These are phyloP conservation scores for Phytophthora litchii DNA, from an alignment of 352 stramenopile species.

Conservation along the genomic window DNA sequence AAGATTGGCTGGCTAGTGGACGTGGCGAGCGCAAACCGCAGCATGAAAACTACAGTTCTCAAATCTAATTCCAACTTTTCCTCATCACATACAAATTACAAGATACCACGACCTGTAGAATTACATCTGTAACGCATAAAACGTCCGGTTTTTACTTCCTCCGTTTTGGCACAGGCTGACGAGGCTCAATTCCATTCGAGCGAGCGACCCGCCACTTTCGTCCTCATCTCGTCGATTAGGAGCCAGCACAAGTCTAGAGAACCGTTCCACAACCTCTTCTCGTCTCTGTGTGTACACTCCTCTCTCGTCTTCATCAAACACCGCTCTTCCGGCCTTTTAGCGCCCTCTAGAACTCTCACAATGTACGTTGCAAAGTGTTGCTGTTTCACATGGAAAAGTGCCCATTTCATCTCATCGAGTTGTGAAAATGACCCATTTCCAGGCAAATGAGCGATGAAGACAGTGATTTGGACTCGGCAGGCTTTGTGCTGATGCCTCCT, in stretches of 20 bases:
- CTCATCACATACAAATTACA: not conserved
- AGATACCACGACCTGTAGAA: constrained; percentile 1
- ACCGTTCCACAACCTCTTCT: not conserved
- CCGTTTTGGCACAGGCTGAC: constrained; percentile 17
- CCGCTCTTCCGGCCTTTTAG: not conserved
- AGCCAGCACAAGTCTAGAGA: constrained; percentile 4
- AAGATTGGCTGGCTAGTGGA: constrained; percentile 51
- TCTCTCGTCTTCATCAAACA: not conserved
- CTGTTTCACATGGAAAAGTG: constrained; percentile 10
- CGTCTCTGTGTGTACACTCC: not conserved
- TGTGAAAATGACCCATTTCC: constrained; percentile 16
- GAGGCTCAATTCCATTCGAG: constrained; percentile 37
- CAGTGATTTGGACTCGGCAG: constrained; percentile 29
- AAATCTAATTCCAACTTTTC: constrained; percentile 16
- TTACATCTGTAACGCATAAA: constrained; percentile 16
- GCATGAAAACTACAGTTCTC: constrained; percentile 11
- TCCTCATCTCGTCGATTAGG: not conserved
- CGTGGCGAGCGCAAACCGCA: constrained; percentile 27
- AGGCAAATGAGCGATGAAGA: constrained; percentile 40
- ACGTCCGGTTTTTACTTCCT: constrained; percentile 14
- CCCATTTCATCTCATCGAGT: constrained; percentile 15
- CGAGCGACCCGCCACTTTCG: constrained; percentile 27
- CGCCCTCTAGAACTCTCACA: not conserved
- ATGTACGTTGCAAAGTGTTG: constrained; percentile 12
- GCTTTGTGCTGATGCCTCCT: constrained; percentile 23